phyloP scores from a whole-genome alignment of 1,139 yeast genomes.

The Saccharomyces hybrid region DNA sequence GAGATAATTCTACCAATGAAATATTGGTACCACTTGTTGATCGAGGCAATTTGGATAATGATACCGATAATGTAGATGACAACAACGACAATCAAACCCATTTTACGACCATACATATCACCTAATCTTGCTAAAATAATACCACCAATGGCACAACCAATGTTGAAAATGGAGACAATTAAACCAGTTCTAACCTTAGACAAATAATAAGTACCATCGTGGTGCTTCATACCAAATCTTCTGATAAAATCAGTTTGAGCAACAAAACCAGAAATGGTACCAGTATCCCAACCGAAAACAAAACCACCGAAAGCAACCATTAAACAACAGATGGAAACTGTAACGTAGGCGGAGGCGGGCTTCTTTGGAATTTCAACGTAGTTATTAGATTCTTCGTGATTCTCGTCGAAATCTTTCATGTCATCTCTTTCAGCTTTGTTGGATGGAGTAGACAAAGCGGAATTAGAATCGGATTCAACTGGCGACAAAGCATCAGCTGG shows the following conservation, averaged over 20 bases:
- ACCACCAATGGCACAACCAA: slow-evolving; percentile 70
- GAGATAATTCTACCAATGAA: slow-evolving; percentile 58
- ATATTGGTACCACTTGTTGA: slow-evolving; percentile 45
- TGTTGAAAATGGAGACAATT: slow-evolving; percentile 59
- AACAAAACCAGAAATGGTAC: slow-evolving; percentile 71
- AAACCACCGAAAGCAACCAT: slow-evolving; percentile 60
- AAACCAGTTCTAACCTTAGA: slow-evolving; percentile 54
- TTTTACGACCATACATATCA: slow-evolving; percentile 56
- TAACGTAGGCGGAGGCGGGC: slow-evolving; percentile 43
- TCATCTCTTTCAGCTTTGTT: slow-evolving; percentile 18
- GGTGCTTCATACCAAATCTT: slow-evolving; percentile 39
- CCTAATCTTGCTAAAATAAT: slow-evolving; percentile 45
- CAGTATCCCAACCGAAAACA: slow-evolving; percentile 71
- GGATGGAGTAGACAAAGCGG: slow-evolving; percentile 18
- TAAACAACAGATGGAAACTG: slow-evolving; percentile 36
- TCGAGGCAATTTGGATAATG: slow-evolving; percentile 54
- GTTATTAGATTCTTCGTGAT: slow-evolving; percentile 7
- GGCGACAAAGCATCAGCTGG: slow-evolving; percentile 13
- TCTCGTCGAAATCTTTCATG: slow-evolving; percentile 9
- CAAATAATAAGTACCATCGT: slow-evolving; percentile 35
- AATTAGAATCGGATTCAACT: slow-evolving; percentile 13
- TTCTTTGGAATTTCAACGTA: slow-evolving; percentile 32
- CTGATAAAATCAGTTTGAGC: slow-evolving; percentile 56
- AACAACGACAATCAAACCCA: slow-evolving; percentile 49
- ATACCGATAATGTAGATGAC: slow-evolving; percentile 55